Evolutionary conservation across 768 basidiomycete genomes (phyloP), one percentile per base, ranked within the genome.

Genomic region (Trametes maxima): DNA sequence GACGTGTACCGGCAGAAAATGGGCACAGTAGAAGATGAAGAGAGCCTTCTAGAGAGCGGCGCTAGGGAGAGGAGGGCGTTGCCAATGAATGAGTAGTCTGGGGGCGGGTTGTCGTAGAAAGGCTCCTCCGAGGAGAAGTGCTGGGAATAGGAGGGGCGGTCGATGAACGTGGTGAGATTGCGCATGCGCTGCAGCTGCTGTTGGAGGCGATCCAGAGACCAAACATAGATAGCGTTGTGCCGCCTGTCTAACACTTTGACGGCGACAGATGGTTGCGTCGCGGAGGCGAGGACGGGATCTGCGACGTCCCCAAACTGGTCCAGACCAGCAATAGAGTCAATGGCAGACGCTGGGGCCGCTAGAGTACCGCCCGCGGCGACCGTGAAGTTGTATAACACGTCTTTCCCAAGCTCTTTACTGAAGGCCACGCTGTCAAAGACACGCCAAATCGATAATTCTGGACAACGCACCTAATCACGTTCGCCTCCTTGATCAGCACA

Each of bases 101-200:
- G 91, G 2, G 93, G 86, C 2, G 92, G 90, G 37, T 83, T 83
- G 71, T 96, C 90, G 74, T 91, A 95, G 78, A 98, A 99, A 2
- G 93, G 90, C 75, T 94, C 94, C 65, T 95, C 90, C 14, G 89
- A 88, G 33, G 92, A 92, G 77, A 98, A 97, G 74, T 98, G 96
- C 65, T 89, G 90, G 11, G 93, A 91, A 74, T 95, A 96, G 3
- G 90, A 92, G 7, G 96, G 97, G 47, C 91, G 87, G 73, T 94
- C 92, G 65, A 94, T 90, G 71, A 95, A 94, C 24, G 88, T 87
- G 7, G 90, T 91, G 40, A 95, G 78, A 72, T 95, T 96, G 53
- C 94, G 89, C 95, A 98, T 98, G 63, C 91, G 89, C 67, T 89
- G 87, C 17, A 98, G 76, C 62, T 94, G 95, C 65, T 94, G 92